Evolutionary conservation across 495 filamentous ascomycete species (phyloP).

Genomic region (Trichocladium uniseriatum): DNA sequence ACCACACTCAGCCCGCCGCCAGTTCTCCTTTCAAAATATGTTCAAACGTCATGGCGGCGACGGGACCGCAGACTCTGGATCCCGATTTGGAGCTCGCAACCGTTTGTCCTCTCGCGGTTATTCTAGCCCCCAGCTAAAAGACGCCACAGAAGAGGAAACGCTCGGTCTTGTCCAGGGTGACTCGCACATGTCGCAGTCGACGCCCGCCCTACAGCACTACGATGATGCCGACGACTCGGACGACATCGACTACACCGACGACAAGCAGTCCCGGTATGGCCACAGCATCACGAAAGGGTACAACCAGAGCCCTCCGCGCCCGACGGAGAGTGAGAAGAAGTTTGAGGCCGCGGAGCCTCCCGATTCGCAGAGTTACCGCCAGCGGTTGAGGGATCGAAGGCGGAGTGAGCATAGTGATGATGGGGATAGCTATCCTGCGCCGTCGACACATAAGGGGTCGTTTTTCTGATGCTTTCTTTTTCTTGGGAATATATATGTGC

Average conservation of each 20-base stretch:
- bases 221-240: constrained; percentile 22
- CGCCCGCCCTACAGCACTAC: constrained; percentile 30
- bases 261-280: constrained; percentile 31
- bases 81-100: constrained; percentile 17
- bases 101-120: constrained; percentile 42
- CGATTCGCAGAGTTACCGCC: background rate
- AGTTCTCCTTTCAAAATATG: constrained; percentile 87
- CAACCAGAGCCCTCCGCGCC: background rate
- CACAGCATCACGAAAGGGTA: constrained; percentile 30
- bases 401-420: background rate
- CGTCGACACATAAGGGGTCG: too few species aligned
- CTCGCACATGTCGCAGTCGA: constrained; percentile 37
- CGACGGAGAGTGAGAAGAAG: background rate
- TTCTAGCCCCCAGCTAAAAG: constrained; percentile 37
- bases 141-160: constrained; percentile 77
- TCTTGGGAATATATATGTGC: too few species aligned
- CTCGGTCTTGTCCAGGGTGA: constrained; percentile 81
- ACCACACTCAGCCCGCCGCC: constrained; percentile 51
- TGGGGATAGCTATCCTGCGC: background rate
- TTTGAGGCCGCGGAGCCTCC: background rate
- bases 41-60: constrained; percentile 42
- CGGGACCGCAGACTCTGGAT: constrained; percentile 20
- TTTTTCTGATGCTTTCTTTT: too few species aligned
- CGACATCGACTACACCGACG: constrained; percentile 8
- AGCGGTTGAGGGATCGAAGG: background rate